Conservation (phyloP, 2,329 filamentous ascomycete species). For the Aspergillus puulaauensis region DNA sequence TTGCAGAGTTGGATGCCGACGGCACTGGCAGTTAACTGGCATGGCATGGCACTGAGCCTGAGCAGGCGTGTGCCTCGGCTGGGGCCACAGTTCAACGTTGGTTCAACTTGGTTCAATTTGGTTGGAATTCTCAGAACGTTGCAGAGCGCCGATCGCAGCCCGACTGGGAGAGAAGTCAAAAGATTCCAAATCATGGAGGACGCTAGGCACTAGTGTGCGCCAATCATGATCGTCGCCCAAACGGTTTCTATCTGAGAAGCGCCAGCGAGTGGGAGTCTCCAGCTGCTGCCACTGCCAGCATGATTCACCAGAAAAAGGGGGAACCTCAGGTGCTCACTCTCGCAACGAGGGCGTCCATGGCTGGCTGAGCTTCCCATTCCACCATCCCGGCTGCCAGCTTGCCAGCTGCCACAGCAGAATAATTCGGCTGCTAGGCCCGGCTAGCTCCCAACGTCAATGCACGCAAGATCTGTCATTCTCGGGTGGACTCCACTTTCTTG, state of each 20-base stretch:
- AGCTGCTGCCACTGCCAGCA: too few species aligned
- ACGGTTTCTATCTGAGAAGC: conserved; percentile 20
- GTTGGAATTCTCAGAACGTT: neutral
- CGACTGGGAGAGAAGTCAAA: conserved; percentile 15
- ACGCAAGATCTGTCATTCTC: conserved; percentile 18
- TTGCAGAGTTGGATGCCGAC: neutral
- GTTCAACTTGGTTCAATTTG: too few species aligned
- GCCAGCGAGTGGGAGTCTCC: neutral
- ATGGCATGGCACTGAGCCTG: neutral
- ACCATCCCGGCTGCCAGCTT: neutral
- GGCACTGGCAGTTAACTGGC: too few species aligned
- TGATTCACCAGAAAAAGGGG: neutral
- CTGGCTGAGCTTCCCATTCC: conserved; percentile 3
- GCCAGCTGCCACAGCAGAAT: neutral
- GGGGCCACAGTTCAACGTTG: too few species aligned
- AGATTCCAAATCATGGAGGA: conserved; percentile 24
- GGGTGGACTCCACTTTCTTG: neutral
- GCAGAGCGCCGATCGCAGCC: conserved; percentile 18
- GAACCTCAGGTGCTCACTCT: neutral
- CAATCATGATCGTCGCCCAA: conserved; percentile 23
- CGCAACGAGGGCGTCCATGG: neutral
- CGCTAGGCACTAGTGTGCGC: conserved; percentile 14
- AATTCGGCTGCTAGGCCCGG: too few species aligned
- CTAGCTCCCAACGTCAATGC: conserved; percentile 10
- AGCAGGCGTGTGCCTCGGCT: too few species aligned